Evolutionary conservation across 768 basidiomycete species (phyloP), one percentile per base, ranked within the genome.

Genomic region (Amanita phalloides): DNA sequence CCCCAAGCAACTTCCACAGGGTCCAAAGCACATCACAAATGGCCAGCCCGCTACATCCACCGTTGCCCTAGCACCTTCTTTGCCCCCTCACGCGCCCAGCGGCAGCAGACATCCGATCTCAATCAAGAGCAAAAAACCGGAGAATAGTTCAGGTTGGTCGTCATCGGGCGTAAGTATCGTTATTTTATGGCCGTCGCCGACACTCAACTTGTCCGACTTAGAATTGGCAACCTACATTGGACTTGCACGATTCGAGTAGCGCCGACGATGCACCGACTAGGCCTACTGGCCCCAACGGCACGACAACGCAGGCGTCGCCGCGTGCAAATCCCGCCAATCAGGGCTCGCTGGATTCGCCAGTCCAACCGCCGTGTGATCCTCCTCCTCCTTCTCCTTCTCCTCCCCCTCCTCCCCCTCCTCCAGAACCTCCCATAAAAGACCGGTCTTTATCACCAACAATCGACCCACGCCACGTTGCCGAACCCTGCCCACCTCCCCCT

Each of bases 11-110:
- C 65, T 62, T 10, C 65, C 65, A 23, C 62, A 61, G 13, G 64
- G 68, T 39, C 63, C 71, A 46, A 79, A 79, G 60, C 62, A 68
- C 45, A 63, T 71, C 44, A 59, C 68, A 53, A 78, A 79, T 53
- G 77, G 75, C 11, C 55, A 58, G 51, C 39, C 45, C 30, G 48
- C 20, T 55, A 61, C 50, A 41, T 50, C 45, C 33, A 58, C 21
- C 57, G 10, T 36, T 13, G 47, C 36, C 54, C 61, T 28, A 57
- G 56, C 55, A 65, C 61, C 44, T 59, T 28, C 21, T 42, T 51
- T 58, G 26, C 55, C 56, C 14, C 51, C 65, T 25, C 62, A 65
- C 33, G 55, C 58, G 4, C 54, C 67, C 35, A 63, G 66, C 53
- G 60, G 39, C 17, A 62, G 65, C 56, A 62, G 68, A n/a, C 59